Evolutionary conservation across 352 stramenopile genomes (phyloP), one percentile per base, ranked within the genome.

Genomic region (Phytophthora hibernalis): DNA sequence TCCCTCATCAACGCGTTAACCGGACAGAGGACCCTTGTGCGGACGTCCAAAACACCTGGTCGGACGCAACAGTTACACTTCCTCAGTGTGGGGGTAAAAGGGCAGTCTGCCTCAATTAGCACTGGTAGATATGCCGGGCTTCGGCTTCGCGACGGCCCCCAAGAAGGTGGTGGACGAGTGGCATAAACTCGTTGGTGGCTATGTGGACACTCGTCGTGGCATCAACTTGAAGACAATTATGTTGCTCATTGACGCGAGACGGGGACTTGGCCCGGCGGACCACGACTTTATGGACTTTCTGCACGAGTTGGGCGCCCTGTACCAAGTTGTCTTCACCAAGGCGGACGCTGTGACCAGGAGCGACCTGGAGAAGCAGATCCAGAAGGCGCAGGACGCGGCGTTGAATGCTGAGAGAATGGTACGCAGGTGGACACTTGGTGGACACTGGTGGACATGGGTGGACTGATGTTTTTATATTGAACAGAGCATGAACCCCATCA

Each of bases 311-410:
- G 85, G 79, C 4, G 79, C 88, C 21, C 63, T 90, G 35, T 97
- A 97, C 71, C 90, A 97, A 53, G 77, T 97, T 21, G 87, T 98
- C 30, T 89, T 98, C 55, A 98, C 92, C 12, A 98, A 98, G 68
- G 86, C 81, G 10, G 92, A 98, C 67, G 57, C 83, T 11, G 74
- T 88, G 44, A 80, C 76, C 15, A 54, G 70, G 8, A 61, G 47
- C 1, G 80, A 87, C 18, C 54, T 93, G 31, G 76, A 80, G 43
- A 79, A 77, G 51, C 51, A 83, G 44, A 77, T 93, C 21, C 33
- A 80, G 9, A 82, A 85, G 31, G 84, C 82, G 13, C 74, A 84
- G 22, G 57, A 83, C 0, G 69, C 83, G 28, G 80, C 80, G 4
- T 38, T 80, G 18, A 74, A 59, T 50, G 73, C 83, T 4, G 74